Percentiles rank a stretch among this genome's conserved stretches.
phyloP scores from a whole-genome alignment of 108 stramenopile species.

The Pelagomonas calceolata region DNA sequence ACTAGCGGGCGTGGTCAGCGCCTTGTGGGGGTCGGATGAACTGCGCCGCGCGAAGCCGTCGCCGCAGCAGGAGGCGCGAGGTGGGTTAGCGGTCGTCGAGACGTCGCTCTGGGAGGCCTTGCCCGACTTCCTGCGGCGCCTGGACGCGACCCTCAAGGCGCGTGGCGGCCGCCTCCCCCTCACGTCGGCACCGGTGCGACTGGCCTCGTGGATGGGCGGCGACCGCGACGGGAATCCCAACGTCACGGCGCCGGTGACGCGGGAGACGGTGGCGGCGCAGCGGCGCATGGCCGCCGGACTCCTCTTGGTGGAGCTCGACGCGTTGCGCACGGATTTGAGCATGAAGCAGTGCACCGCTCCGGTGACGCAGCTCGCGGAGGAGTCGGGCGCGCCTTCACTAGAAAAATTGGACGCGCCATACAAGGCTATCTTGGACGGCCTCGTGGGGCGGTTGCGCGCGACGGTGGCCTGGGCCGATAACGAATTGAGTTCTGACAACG shows the following conservation, averaged over 20 bases:
- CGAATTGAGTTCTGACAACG: neutral
- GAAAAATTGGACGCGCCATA: neutral
- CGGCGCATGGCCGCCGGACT: slow-evolving; percentile 69
- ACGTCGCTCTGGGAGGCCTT: slow-evolving; percentile 91
- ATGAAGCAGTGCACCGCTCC: slow-evolving; percentile 57
- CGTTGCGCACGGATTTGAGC: slow-evolving; percentile 43
- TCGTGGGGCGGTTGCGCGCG: slow-evolving; percentile 7
- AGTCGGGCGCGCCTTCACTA: neutral
- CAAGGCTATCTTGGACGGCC: slow-evolving; percentile 1
- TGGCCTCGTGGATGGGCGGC: slow-evolving; percentile 91
- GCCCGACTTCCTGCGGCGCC: slow-evolving; percentile 77
- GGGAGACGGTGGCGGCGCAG: slow-evolving; percentile 66
- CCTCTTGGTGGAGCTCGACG: slow-evolving; percentile 59
- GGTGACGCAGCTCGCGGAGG: slow-evolving; percentile 24
- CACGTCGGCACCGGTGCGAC: slow-evolving; percentile 67
- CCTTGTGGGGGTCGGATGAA: slow-evolving; percentile 52
- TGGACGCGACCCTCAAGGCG: slow-evolving; percentile 66
- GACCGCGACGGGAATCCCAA: slow-evolving; percentile 96
- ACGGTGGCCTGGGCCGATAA: slow-evolving; percentile 2
- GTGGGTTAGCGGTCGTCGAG: slow-evolving; percentile 81
- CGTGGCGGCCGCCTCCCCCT: slow-evolving; percentile 70
- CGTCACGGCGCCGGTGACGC: slow-evolving; percentile 77
- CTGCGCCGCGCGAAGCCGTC: slow-evolving; percentile 77
- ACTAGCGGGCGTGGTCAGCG: slow-evolving; percentile 45
- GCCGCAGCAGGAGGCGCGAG: slow-evolving; percentile 79